Conservation (phyloP, 176 grass and related monocot species). For the Hyparrhenia diplandra region DNA sequence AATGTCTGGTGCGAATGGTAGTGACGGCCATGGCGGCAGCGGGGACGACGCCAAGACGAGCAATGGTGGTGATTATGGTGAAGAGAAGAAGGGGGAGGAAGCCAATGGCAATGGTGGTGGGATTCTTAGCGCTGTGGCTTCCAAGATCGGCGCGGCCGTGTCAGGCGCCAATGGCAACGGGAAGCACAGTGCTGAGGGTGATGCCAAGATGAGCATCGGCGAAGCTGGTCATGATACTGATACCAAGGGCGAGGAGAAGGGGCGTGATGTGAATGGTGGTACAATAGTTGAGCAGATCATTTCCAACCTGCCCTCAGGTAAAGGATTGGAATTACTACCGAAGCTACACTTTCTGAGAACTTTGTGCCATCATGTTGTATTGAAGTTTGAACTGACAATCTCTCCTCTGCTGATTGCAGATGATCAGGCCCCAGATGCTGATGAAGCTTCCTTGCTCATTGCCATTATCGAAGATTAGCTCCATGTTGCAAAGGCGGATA, state of each 20-base stretch:
- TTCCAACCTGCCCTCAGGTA: slow-evolving; percentile 37
- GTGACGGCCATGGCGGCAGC: not conserved
- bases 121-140: slow-evolving; percentile 33
- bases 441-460: slow-evolving; percentile 62
- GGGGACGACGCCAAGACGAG: slow-evolving; percentile 15
- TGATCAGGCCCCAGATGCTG: slow-evolving; percentile 28
- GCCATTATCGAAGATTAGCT: slow-evolving; percentile 48
- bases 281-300: slow-evolving; percentile 34
- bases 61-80: not conserved
- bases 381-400: not conserved
- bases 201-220: slow-evolving; percentile 10
- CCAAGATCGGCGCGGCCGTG: slow-evolving; percentile 39
- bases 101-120: slow-evolving; percentile 19
- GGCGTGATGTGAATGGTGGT: not conserved
- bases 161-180: slow-evolving; percentile 14
- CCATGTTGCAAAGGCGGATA: not conserved
- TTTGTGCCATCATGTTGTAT: not conserved
- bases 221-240: not conserved
- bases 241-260: not conserved
- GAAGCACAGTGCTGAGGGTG: not conserved
- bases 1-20: slow-evolving; percentile 25
- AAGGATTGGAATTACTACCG: not conserved
- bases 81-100: not conserved
- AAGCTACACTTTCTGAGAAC: not conserved
- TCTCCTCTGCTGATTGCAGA: slow-evolving; percentile 14